Evolutionary conservation across 495 filamentous ascomycete genomes (phyloP), one percentile per base, ranked within the genome.

Genomic region (Pyrenopolyporus hunteri): DNA sequence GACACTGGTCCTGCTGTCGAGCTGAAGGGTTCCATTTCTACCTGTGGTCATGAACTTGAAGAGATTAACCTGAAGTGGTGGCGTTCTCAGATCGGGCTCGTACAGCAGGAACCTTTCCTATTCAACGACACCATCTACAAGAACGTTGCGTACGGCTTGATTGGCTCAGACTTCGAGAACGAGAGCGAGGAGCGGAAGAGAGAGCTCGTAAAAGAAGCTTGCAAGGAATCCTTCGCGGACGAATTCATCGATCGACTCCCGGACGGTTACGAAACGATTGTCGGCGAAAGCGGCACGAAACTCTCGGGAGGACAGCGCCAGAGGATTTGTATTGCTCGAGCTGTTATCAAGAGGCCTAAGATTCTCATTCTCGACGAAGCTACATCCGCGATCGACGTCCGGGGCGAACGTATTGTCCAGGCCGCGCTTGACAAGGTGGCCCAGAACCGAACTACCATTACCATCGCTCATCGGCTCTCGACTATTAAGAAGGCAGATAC

Each of bases 341-440:
- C 88, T 9, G 82, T 86, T 28, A 73, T 96, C 11, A 85, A 86
- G 47, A 81, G 92, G 52, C 87, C 90, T 0, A 86, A 88, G 35
- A 86, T 96, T 28, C 74, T 97, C 17, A 87, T 97, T 13, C 76
- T 97, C 46, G 92, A 96, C 69, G 92, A 96, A 67, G 90, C 90
- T 4, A 96, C 91, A 2, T 87, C 85, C 68, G 87, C 90, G 17
- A 77, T 96, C n/a, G 91, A 96, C 69, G 80, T 82, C 8, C 81
- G 79, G 20, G 89, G 87, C 56, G 89, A 92, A 63, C 76, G 78
- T 19, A 81, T 84, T 19, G 82, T 94, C 25, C 88, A 93, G 71
- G 83, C 82, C n/a, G 83, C 85, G 3, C 79, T 94, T 29, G 85
- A 90, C 45, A 78, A 83, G 42, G 87, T 85, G 68, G 81, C 88